Evolutionary conservation across 2,329 filamentous ascomycete species (phyloP).

Genomic region (Phaeoacremonium minimum): DNA sequence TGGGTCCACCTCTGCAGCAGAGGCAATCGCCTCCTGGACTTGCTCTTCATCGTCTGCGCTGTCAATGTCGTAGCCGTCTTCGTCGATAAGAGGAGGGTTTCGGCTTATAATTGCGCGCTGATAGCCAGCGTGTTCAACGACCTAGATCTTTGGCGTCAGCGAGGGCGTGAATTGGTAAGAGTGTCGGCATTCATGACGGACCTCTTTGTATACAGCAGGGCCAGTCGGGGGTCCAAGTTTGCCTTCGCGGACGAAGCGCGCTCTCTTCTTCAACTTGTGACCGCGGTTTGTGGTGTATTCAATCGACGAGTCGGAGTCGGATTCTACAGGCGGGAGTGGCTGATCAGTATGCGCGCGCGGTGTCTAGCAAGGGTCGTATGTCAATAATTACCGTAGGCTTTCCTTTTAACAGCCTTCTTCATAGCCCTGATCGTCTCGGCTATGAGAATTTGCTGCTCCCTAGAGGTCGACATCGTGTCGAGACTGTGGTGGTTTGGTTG

Average conservation of each 20-base stretch:
- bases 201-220: constrained; percentile 68
- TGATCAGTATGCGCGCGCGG: background rate
- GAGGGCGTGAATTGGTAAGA: background rate
- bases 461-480: constrained; percentile 39
- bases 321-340: constrained; percentile 47
- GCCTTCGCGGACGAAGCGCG: constrained; percentile 66
- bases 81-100: constrained; percentile 69
- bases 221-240: constrained; percentile 64
- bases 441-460: constrained; percentile 58
- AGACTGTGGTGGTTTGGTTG: background rate
- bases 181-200: constrained; percentile 29
- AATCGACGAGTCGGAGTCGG: constrained; percentile 72
- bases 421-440: constrained; percentile 64
- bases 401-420: constrained; percentile 63
- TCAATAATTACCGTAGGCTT: constrained; percentile 50
- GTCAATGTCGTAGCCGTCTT: constrained; percentile 74
- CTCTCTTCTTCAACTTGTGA: constrained; percentile 73
- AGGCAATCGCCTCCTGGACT: constrained; percentile 53
- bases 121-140: constrained; percentile 70
- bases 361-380: background rate
- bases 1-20: constrained; percentile 67
- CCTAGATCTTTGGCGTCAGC: constrained; percentile 39
- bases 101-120: constrained; percentile 68
- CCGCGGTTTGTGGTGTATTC: constrained; percentile 69
- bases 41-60: constrained; percentile 66